phyloP scores from a whole-genome alignment of 176 grass and related monocot species.

The Paspalum notatum region DNA sequence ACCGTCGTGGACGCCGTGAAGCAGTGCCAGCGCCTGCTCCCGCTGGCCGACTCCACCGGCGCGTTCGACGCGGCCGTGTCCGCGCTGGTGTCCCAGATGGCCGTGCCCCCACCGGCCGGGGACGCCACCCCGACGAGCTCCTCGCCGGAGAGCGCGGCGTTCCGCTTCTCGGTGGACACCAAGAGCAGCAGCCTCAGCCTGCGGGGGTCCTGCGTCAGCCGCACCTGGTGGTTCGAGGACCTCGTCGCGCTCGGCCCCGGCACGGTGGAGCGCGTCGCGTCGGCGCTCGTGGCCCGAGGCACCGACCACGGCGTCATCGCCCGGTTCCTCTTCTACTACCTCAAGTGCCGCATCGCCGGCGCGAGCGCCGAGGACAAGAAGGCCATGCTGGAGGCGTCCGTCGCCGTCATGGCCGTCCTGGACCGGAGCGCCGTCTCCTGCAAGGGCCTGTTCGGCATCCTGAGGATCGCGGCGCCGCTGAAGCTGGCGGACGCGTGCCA shows the following conservation, averaged over 20 bases:
- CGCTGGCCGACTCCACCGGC: slow-evolving; percentile 48
- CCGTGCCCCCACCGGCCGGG: slow-evolving; percentile 29
- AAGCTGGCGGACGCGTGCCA: slow-evolving; percentile 47
- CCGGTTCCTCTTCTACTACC: slow-evolving; percentile 83
- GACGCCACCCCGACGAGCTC: slow-evolving; percentile 72
- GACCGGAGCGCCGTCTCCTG: slow-evolving; percentile 69
- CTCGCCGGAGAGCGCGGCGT: slow-evolving; percentile 89
- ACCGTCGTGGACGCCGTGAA: slow-evolving; percentile 60
- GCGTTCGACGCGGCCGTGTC: slow-evolving; percentile 57
- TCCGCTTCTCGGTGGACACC: slow-evolving; percentile 86
- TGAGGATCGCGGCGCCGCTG: slow-evolving; percentile 62
- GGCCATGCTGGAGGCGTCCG: slow-evolving; percentile 49
- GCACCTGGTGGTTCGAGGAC: slow-evolving; percentile 98
- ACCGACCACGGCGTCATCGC: slow-evolving; percentile 62
- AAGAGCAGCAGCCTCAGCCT: slow-evolving; percentile 76
- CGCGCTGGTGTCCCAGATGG: slow-evolving; percentile 60
- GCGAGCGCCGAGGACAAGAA: slow-evolving; percentile 54
- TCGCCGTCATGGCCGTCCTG: slow-evolving; percentile 58
- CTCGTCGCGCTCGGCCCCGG: slow-evolving; percentile 49
- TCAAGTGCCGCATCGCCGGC: slow-evolving; percentile 60
- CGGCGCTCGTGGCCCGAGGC: slow-evolving; percentile 57
- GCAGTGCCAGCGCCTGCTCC: slow-evolving; percentile 69
- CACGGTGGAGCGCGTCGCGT: slow-evolving; percentile 60
- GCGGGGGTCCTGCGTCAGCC: slow-evolving; percentile 40
- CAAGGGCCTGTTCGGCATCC: slow-evolving; percentile 84